Percentiles rank a stretch among this genome's conserved stretches.
Evolutionary conservation across 257 asterid species (phyloP).

Genomic region (Solanum virginianum): DNA sequence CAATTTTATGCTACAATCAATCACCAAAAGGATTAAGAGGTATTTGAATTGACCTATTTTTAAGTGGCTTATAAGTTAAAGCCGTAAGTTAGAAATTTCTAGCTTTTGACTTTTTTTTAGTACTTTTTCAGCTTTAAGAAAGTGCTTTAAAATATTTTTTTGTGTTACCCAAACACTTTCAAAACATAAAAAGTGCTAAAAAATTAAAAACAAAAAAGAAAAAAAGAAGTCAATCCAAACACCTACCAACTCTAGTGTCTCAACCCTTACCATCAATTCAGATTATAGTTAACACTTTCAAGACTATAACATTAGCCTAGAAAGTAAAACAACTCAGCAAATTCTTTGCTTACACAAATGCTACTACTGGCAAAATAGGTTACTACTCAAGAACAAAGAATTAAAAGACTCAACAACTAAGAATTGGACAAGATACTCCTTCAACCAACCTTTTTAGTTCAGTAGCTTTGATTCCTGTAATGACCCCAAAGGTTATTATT

Average conservation of each 20-base stretch:
- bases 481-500: too few species aligned
- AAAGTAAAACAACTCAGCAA: background rate
- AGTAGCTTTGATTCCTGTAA: too few species aligned
- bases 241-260: background rate
- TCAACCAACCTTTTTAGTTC: background rate
- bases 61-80: too few species aligned
- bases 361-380: background rate
- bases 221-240: too few species aligned
- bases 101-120: too few species aligned
- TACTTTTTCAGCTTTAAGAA: too few species aligned
- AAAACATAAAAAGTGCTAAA: too few species aligned
- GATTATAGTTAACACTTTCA: background rate
- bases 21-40: background rate
- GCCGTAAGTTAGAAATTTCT: too few species aligned
- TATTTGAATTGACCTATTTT: too few species aligned
- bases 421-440: background rate
- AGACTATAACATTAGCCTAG: background rate
- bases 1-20: background rate
- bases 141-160: too few species aligned
- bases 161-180: too few species aligned
- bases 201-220: too few species aligned
- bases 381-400: background rate
- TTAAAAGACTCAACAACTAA: background rate
- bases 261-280: background rate
- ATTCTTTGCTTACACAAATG: background rate